phyloP scores from a whole-genome alignment of 2,329 filamentous ascomycete species.

The Ceratocystis cubensis region DNA sequence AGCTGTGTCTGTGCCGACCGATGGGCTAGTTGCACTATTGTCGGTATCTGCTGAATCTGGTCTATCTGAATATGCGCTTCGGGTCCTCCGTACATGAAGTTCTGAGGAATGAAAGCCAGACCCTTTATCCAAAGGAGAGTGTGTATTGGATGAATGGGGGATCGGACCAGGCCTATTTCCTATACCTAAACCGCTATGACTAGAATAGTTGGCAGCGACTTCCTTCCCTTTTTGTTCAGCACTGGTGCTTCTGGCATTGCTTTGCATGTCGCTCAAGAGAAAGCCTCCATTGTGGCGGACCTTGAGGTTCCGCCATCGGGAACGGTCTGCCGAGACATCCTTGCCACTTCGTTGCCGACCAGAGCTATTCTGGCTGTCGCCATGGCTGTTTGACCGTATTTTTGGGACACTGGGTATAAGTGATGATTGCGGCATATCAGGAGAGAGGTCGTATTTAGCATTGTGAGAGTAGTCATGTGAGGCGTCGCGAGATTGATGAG shows the following conservation, averaged over 20 bases:
- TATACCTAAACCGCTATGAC: background rate
- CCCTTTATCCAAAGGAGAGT: background rate
- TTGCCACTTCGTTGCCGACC: background rate
- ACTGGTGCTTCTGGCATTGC: constrained; percentile 22
- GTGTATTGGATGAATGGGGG: background rate
- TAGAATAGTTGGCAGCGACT: background rate
- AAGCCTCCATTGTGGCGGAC: constrained; percentile 39
- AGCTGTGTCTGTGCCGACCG: constrained; percentile 47
- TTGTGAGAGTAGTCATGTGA: background rate
- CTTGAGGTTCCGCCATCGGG: constrained; percentile 29
- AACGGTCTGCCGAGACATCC: constrained; percentile 3
- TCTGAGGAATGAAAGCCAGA: background rate
- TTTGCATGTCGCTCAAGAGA: constrained; percentile 36
- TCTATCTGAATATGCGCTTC: constrained; percentile 15
- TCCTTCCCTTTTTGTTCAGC: constrained; percentile 17
- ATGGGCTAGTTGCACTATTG: constrained; percentile 5
- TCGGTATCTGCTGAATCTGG: constrained; percentile 25
- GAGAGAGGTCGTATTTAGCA: constrained; percentile 11
- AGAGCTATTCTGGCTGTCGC: background rate
- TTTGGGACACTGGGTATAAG: background rate
- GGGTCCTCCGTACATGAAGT: constrained; percentile 6
- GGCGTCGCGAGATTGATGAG: background rate
- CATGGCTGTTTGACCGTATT: background rate
- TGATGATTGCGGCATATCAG: background rate
- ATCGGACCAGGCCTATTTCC: background rate